Percentiles rank a stretch among this genome's conserved stretches.
phyloP scores from a whole-genome alignment of 495 filamentous ascomycete genomes.

The Jackrogersella minutella region DNA sequence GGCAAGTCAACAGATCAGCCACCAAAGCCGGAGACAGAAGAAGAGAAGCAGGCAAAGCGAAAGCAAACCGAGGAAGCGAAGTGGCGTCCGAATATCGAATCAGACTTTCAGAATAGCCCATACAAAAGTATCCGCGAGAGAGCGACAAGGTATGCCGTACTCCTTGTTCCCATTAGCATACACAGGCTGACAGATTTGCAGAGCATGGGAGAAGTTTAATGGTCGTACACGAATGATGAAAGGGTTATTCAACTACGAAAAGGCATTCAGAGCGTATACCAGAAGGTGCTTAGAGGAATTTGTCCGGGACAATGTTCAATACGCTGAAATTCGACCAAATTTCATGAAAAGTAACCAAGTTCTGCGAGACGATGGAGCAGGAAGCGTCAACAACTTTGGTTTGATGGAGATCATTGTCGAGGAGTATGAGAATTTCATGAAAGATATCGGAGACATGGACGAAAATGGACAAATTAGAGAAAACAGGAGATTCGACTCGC shows the following conservation, averaged over 20 bases:
- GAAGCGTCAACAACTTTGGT: slow-evolving; percentile 54
- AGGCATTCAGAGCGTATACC: slow-evolving; percentile 59
- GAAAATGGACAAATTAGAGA: slow-evolving; percentile 36
- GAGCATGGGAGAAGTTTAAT: slow-evolving; percentile 64
- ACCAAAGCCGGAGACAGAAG: slow-evolving; percentile 7
- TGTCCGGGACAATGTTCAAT: slow-evolving; percentile 62
- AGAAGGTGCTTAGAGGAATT: slow-evolving; percentile 58
- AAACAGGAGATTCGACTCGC: slow-evolving; percentile 14
- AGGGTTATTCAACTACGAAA: slow-evolving; percentile 65
- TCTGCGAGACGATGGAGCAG: slow-evolving; percentile 53
- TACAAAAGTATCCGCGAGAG: slow-evolving; percentile 30
- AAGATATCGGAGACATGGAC: slow-evolving; percentile 41
- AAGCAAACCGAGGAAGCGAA: slow-evolving; percentile 20
- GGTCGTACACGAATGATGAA: slow-evolving; percentile 67
- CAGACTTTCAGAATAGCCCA: slow-evolving; percentile 21
- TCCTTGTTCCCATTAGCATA: not conserved
- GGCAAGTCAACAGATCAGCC: not conserved
- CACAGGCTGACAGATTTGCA: slow-evolving; percentile 34
- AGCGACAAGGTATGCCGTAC: slow-evolving; percentile 29
- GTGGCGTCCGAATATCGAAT: slow-evolving; percentile 31
- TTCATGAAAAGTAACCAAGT: slow-evolving; percentile 65
- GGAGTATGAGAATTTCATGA: slow-evolving; percentile 56
- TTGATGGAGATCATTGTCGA: slow-evolving; percentile 61
- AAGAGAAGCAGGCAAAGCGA: slow-evolving; percentile 21
- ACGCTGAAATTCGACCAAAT: slow-evolving; percentile 65